Evolutionary conservation across 805 yeast genomes (phyloP), one percentile per base, ranked within the genome.

Genomic region (Starmerella vaccinii): DNA sequence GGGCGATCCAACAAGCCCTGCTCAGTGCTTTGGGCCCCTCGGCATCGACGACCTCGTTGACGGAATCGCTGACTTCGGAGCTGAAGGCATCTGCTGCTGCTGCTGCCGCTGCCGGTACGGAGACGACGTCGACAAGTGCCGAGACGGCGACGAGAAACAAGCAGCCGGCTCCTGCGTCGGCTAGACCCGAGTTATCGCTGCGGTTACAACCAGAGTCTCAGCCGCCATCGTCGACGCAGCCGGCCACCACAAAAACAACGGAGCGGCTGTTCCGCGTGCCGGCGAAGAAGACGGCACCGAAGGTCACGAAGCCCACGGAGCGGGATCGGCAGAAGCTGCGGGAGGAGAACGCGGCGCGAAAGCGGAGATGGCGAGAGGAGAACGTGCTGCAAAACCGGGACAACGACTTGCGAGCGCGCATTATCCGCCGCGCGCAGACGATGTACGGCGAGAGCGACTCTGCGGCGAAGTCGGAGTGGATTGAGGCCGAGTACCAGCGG

Each of bases 361-460:
- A 86, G 68, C 81, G 83, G 67, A 76, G 77, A 57, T 86, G 95
- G 95, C 73, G 95, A 60, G 89, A 80, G 56, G 80, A 77, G 24
- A 87, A 90, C 62, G 75, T 77, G 8, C 82, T 82, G 53, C 73
- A 92, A 57, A 89, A 89, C 65, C 82, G 85, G 68, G 95, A 88
- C 64, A 82, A 86, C 60, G 97, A 90, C 62, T 70, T 90, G 49
- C 73, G 95, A 47, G 78, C 84, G 0, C 71, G 97, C 49, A 81
- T 90, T 19, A 74, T 76, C 56, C 82, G 81, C 57, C 71, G 92
- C 37, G 96, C 97, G 0, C 71, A 68, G 34, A 68, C 66, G 18
- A 67, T 82, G 57, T 88, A 78, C 67, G 92, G 95, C 1, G 75
- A 71, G 9, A 71, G 67, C 0, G 79, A 77, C 6, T 67, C 81